Conservation (phyloP, 2,329 filamentous ascomycete genomes). For the Sporothrix curviconia region DNA sequence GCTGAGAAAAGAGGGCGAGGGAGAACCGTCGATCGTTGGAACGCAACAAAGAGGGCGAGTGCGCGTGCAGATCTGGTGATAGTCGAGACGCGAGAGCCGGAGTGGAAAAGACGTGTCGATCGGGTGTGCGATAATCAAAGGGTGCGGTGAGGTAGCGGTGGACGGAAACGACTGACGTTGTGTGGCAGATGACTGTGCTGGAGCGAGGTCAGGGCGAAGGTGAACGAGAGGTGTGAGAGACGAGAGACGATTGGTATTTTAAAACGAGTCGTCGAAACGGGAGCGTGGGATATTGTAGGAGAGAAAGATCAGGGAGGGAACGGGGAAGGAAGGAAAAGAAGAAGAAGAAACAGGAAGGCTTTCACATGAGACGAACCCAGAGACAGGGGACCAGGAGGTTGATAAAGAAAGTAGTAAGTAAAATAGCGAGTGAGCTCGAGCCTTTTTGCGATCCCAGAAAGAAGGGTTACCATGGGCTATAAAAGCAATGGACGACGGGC, state of each 20-base stretch:
- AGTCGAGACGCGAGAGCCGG: background rate
- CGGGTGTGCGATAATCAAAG: background rate
- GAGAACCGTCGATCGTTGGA: background rate
- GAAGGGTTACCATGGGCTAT: background rate
- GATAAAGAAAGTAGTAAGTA: background rate
- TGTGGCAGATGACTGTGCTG: no score
- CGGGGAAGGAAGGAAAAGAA: background rate
- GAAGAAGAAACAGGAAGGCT: conserved; percentile 1
- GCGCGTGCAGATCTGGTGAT: background rate
- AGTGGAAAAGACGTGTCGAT: background rate
- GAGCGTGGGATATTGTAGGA: no score
- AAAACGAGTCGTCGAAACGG: no score
- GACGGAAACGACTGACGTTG: conserved; percentile 4
- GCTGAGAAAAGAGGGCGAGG: no score
- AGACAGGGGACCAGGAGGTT: background rate
- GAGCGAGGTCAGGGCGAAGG: background rate
- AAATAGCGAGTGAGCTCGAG: conserved; percentile 3
- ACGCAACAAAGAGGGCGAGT: conserved; percentile 1
- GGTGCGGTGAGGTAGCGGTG: background rate
- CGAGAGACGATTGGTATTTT: no score
- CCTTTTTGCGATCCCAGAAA: background rate
- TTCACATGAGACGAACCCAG: conserved; percentile 8
- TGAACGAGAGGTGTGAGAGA: no score
- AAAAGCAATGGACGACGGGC: no score
- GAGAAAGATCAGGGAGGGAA: background rate